Conservation (phyloP, 129 eudicot species). For the Artemisia argyi region DNA sequence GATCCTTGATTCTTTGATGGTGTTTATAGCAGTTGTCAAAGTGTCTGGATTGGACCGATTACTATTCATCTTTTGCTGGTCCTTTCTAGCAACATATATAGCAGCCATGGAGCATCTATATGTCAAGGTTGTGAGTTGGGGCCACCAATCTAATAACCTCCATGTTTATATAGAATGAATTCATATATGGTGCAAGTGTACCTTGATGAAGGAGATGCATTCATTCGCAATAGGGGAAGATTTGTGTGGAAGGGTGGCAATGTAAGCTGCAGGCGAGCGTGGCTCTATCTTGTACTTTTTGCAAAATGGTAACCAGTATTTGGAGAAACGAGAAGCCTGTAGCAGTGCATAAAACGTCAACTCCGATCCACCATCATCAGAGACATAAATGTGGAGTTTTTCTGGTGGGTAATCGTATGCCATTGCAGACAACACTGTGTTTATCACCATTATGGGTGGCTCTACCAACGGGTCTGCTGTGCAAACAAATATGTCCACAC, state of each 20-base stretch:
- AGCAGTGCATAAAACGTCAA: constrained; percentile 29
- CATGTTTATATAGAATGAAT: too few species aligned
- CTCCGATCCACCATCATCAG: constrained; percentile 40
- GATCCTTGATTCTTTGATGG: too few species aligned
- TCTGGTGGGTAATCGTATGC: constrained; percentile 43
- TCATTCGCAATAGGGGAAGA: constrained; percentile 7
- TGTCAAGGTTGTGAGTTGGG: too few species aligned
- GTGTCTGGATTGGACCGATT: too few species aligned
- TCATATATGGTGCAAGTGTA: not conserved
- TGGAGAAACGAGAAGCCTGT: constrained; percentile 26
- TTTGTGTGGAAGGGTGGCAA: constrained; percentile 14
- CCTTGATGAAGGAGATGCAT: constrained; percentile 31
- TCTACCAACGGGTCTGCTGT: constrained; percentile 34
- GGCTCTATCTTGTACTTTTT: constrained; percentile 25
- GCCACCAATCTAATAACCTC: too few species aligned
- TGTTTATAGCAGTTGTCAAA: not conserved
- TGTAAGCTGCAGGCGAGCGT: constrained; percentile 25
- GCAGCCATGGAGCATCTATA: too few species aligned
- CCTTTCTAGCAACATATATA: too few species aligned
- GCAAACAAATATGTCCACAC: constrained; percentile 41
- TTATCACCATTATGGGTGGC: constrained; percentile 46
- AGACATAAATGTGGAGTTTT: constrained; percentile 29
- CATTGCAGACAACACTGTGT: constrained; percentile 38
- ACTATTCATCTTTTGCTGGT: too few species aligned
- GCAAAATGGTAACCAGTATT: constrained; percentile 33